These are phyloP conservation scores for Erodium texanum DNA, from an alignment of 441 rosid species.

Conservation along the genomic window DNA sequence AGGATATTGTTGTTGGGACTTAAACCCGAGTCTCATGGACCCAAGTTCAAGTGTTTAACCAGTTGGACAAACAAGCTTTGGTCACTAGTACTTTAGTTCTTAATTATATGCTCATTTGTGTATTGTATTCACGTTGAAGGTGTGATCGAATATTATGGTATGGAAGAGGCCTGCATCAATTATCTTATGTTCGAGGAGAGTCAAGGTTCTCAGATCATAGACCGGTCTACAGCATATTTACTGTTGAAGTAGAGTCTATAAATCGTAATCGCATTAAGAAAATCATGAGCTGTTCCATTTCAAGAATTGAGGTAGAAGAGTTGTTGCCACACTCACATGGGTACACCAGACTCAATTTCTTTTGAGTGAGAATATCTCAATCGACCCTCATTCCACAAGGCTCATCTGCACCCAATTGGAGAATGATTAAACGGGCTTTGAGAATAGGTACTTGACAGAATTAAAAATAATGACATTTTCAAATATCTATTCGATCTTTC, in stretches of 20 bases:
- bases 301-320: conserved; percentile 87
- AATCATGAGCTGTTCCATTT: conserved; percentile 56
- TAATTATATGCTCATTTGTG: not conserved
- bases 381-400: no score
- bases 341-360: conserved; percentile 42
- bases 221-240: conserved; percentile 71
- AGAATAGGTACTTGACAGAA: conserved; percentile 15
- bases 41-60: no score
- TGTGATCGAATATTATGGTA: conserved; percentile 96
- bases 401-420: not conserved
- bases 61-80: no score
- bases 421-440: conserved; percentile 2
- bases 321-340: conserved; percentile 57
- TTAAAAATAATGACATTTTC: conserved; percentile 8
- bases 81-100: not conserved
- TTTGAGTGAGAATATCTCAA: conserved; percentile 30
- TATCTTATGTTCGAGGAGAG: conserved; percentile 91
- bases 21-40: no score
- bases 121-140: conserved; percentile 34
- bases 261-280: conserved; percentile 48
- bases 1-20: no score
- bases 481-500: conserved; percentile 3
- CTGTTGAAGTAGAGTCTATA: conserved; percentile 79
- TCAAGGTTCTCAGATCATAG: no score
- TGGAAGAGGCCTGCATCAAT: conserved; percentile 71